phyloP scores from a whole-genome alignment of 75 land plant genomes.

The Sequoiadendron giganteum region DNA sequence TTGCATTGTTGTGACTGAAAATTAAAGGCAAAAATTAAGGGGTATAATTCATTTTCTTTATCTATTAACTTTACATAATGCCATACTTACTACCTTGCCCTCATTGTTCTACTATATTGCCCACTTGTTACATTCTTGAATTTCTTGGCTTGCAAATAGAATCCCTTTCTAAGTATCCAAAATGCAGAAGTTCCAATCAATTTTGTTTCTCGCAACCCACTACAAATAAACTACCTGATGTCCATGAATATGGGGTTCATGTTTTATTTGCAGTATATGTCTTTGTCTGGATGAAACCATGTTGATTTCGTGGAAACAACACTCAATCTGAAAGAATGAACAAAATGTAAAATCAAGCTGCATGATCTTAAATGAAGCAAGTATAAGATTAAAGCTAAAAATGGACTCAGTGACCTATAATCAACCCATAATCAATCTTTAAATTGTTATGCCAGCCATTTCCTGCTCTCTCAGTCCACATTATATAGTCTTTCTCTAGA shows the following conservation, averaged over 20 bases:
- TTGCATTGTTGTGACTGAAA: no score
- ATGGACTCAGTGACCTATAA: not conserved
- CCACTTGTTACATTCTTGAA: no score
- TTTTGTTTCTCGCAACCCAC: not conserved
- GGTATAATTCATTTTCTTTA: no score
- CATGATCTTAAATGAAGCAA: not conserved
- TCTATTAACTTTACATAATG: not conserved
- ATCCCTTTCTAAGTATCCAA: not conserved
- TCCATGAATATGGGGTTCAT: not conserved
- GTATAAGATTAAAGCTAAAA: not conserved
- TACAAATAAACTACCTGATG: not conserved
- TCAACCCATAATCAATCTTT: not conserved
- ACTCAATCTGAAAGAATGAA: not conserved
- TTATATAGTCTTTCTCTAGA: not conserved
- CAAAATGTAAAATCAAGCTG: not conserved
- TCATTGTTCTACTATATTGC: not conserved
- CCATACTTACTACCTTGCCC: no score
- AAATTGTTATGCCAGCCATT: not conserved
- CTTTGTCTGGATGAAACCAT: not conserved
- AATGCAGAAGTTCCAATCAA: not conserved
- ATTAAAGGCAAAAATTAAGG: no score
- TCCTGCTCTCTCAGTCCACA: not conserved
- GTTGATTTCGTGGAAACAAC: not conserved
- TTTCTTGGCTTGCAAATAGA: not conserved
- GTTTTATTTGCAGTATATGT: not conserved